These are phyloP conservation scores for Mycena albidolilacea DNA, from an alignment of 768 basidiomycete genomes.

Conservation along the genomic window DNA sequence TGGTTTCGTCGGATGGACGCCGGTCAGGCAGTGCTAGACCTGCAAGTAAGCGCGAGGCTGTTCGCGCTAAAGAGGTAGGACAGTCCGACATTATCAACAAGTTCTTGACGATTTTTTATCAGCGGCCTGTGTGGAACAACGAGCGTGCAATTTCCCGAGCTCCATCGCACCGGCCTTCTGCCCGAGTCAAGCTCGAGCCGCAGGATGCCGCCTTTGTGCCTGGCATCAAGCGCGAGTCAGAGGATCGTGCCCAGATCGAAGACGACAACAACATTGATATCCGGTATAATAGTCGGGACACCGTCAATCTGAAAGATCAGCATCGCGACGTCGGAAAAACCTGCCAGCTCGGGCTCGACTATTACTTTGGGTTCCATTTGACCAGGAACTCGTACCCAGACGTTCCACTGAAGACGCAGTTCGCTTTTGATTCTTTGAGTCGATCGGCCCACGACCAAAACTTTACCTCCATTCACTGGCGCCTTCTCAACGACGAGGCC, in stretches of 20 bases:
- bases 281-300: neutral
- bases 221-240: too few relatives aligned
- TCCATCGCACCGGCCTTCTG: too few relatives aligned
- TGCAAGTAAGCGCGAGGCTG: neutral
- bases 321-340: neutral
- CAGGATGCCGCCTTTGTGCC: too few relatives aligned
- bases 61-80: neutral
- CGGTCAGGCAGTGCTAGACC: neutral
- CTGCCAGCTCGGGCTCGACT: slow-evolving; percentile 7
- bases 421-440: neutral
- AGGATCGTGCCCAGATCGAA: neutral
- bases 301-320: neutral
- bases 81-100: too few relatives aligned
- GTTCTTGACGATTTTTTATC: too few relatives aligned
- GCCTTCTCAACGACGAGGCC: neutral
- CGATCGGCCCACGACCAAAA: neutral
- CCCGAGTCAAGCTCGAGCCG: too few relatives aligned
- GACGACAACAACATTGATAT: neutral
- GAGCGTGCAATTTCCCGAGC: too few relatives aligned
- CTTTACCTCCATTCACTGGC: neutral
- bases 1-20: neutral
- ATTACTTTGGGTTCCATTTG: slow-evolving; percentile 4
- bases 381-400: neutral
- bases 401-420: neutral
- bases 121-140: too few relatives aligned